These are phyloP conservation scores for Senecio squalidus DNA, from an alignment of 140 eudicot genomes.

Conservation along the genomic window DNA sequence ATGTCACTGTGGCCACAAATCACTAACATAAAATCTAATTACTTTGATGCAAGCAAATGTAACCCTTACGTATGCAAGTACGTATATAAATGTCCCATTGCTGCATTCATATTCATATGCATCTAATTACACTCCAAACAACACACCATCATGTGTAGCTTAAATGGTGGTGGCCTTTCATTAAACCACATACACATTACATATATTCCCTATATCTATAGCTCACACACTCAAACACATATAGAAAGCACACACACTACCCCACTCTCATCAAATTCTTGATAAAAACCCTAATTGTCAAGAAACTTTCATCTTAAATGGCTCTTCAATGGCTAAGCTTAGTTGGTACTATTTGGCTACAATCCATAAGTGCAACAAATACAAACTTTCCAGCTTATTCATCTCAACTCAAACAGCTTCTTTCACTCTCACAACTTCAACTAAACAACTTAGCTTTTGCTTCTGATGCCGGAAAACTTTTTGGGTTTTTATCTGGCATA, in stretches of 20 bases:
- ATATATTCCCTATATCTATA: conserved; percentile 5
- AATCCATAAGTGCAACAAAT: conserved; percentile 78
- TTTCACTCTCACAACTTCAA: conserved; percentile 67
- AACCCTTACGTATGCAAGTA: conserved; percentile 29
- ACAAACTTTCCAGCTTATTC: conserved; percentile 86
- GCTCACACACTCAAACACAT: conserved; percentile 9
- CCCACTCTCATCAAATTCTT: conserved; percentile 9
- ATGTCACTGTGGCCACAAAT: too few relatives aligned
- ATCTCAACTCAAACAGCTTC: conserved; percentile 70
- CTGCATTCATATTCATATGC: conserved; percentile 23
- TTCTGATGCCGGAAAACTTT: conserved; percentile 80
- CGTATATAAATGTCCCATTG: conserved; percentile 16
- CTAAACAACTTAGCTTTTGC: conserved; percentile 94
- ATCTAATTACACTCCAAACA: conserved; percentile 23
- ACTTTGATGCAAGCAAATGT: conserved; percentile 16
- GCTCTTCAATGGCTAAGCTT: conserved; percentile 75
- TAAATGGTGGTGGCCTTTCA: conserved; percentile 33
- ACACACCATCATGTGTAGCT: conserved; percentile 25
- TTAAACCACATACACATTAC: conserved; percentile 13
- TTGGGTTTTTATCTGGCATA: conserved; percentile 76
- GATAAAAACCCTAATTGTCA: conserved; percentile 9
- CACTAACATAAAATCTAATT: too few relatives aligned
- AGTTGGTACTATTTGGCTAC: conserved; percentile 82
- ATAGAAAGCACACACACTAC: conserved; percentile 6
- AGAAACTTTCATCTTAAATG: conserved; percentile 24